Percentiles rank a stretch among this genome's conserved stretches.
Conservation (phyloP, 2,329 filamentous ascomycete genomes). For the Ophiostoma quercus region DNA sequence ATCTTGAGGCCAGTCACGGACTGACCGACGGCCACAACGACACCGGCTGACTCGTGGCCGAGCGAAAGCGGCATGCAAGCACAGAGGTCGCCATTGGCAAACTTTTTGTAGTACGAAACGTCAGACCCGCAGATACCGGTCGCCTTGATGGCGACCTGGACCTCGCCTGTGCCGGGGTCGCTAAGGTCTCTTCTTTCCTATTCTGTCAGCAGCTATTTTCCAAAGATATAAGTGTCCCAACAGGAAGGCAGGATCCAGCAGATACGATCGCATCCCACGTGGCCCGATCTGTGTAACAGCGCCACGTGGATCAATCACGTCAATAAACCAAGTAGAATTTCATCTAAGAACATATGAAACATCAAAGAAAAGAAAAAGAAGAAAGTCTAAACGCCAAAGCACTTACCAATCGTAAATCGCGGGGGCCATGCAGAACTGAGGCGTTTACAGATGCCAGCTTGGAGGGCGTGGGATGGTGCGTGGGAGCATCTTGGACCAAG, state of each 20-base stretch:
- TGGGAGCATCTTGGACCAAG: constrained; percentile 40
- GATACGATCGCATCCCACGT: neutral
- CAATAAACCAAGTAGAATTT: neutral
- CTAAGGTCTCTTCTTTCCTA: constrained; percentile 50
- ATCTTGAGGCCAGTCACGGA: constrained; percentile 48
- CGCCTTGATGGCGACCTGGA: constrained; percentile 60
- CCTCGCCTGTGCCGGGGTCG: constrained; percentile 46
- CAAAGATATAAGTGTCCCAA: neutral
- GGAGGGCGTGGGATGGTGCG: constrained; percentile 41
- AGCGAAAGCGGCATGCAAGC: constrained; percentile 60
- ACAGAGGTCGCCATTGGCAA: constrained; percentile 65
- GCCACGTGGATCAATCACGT: neutral
- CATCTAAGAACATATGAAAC: constrained; percentile 20
- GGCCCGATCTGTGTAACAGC: neutral
- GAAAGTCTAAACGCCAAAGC: no score
- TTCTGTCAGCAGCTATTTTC: neutral
- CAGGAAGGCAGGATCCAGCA: neutral
- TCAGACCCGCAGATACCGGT: constrained; percentile 68
- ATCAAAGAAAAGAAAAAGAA: neutral
- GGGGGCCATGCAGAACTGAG: constrained; percentile 53
- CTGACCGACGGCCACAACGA: constrained; percentile 52
- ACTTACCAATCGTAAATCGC: constrained; percentile 53
- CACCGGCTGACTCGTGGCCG: constrained; percentile 57
- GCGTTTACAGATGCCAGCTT: constrained; percentile 44
- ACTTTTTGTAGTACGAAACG: constrained; percentile 67